These are phyloP conservation scores for Wickerhamomyces bisporus DNA, from an alignment of 805 yeast genomes.

Conservation along the genomic window DNA sequence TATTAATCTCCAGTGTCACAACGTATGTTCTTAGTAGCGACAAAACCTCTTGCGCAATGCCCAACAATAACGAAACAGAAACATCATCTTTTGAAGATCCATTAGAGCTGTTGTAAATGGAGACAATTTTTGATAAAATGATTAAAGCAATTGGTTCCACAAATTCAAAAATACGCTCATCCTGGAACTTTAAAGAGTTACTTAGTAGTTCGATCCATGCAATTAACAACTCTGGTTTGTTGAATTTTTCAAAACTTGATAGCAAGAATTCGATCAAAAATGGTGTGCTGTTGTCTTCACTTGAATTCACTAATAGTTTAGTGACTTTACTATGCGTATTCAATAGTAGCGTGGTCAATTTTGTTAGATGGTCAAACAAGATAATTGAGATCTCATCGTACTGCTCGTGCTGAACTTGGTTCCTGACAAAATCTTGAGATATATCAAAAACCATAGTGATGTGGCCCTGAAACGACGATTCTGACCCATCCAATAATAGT, in stretches of 20 bases:
- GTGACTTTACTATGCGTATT: slow-evolving; percentile 13
- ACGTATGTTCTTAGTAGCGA: slow-evolving; percentile 31
- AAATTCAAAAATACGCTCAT: slow-evolving; percentile 21
- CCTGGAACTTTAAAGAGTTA: slow-evolving; percentile 19
- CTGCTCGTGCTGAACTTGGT: slow-evolving; percentile 1
- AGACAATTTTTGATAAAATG: slow-evolving; percentile 18
- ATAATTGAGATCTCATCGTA: slow-evolving; percentile 18
- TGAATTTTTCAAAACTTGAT: slow-evolving; percentile 17
- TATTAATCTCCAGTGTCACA: slow-evolving; percentile 47
- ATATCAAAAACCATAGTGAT: slow-evolving; percentile 37
- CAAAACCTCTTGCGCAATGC: slow-evolving; percentile 65
- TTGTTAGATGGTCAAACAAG: slow-evolving; percentile 20
- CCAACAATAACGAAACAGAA: slow-evolving; percentile 39
- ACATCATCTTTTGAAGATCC: slow-evolving; percentile 32
- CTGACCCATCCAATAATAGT: slow-evolving; percentile 51
- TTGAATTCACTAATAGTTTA: slow-evolving; percentile 11
- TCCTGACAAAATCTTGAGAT: slow-evolving; percentile 23
- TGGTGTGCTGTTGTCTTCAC: slow-evolving; percentile 11
- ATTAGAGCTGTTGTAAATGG: slow-evolving; percentile 11
- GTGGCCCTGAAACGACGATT: slow-evolving; percentile 42
- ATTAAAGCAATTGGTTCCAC: slow-evolving; percentile 19
- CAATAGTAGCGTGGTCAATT: slow-evolving; percentile 14
- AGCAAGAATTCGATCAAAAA: slow-evolving; percentile 20
- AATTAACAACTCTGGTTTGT: slow-evolving; percentile 16
- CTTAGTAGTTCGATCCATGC: slow-evolving; percentile 18